Percentiles rank a stretch among this genome's conserved stretches.
Evolutionary conservation across 176 grass and related monocot genomes (phyloP).

Genomic region (Saccharum spontaneum): DNA sequence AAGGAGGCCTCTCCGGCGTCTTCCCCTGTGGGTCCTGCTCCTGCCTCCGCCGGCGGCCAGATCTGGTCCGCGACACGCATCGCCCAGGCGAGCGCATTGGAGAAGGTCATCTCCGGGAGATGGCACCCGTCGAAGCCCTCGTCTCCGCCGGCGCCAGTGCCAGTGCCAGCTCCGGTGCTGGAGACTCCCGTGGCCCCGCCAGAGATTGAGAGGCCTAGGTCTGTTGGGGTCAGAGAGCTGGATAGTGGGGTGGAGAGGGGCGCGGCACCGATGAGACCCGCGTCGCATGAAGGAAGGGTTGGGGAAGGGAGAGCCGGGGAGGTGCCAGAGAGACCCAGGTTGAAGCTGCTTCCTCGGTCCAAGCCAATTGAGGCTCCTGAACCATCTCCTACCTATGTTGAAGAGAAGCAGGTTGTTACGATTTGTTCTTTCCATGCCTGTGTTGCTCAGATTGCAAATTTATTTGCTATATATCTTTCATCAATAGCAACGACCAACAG

Average conservation of each 20-base stretch:
- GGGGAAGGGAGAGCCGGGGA: constrained; percentile 43
- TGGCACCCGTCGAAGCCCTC: constrained; percentile 67
- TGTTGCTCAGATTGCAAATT: not conserved
- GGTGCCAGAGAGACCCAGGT: constrained; percentile 61
- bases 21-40: constrained; percentile 26
- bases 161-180: constrained; percentile 26
- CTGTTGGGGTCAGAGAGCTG: constrained; percentile 49
- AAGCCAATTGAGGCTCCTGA: constrained; percentile 63
- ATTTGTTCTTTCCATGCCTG: not conserved
- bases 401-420: constrained; percentile 69
- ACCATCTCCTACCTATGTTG: constrained; percentile 43
- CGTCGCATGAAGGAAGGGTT: constrained; percentile 65
- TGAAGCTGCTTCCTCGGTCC: constrained; percentile 81
- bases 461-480: too few species aligned
- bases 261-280: constrained; percentile 45
- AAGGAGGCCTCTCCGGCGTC: constrained; percentile 47
- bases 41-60: constrained; percentile 30
- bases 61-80: constrained; percentile 83
- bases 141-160: constrained; percentile 31
- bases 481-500: too few species aligned
- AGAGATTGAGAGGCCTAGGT: constrained; percentile 57
- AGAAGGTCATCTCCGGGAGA: constrained; percentile 94
- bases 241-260: constrained; percentile 48
- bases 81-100: constrained; percentile 91
- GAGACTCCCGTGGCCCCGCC: constrained; percentile 29